phyloP scores from a whole-genome alignment of 106 monocot genomes.

The Dendrobium officinale region DNA sequence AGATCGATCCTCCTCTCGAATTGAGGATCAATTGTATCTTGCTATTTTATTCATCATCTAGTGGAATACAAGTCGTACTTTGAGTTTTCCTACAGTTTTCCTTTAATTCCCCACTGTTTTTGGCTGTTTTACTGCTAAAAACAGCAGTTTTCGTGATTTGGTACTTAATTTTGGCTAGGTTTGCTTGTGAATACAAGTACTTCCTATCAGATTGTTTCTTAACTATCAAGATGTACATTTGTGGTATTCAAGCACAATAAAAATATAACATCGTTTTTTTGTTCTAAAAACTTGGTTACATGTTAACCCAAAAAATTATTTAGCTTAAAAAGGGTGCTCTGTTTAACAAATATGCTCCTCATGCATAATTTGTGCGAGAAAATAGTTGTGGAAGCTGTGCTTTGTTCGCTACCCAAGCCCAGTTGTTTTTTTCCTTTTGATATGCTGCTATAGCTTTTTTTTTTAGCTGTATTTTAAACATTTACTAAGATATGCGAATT shows the following conservation, averaged over 20 bases:
- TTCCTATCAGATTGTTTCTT: constrained; percentile 1
- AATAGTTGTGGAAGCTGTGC: background rate
- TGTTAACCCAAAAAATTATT: background rate
- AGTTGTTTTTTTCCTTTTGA: background rate
- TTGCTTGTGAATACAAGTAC: no score
- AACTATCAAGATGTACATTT: background rate
- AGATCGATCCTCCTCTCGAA: no score
- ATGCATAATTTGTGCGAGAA: background rate
- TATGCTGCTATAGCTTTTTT: background rate
- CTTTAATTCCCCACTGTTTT: no score
- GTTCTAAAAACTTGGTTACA: background rate
- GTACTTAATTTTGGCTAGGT: no score
- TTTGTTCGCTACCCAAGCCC: background rate
- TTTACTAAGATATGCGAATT: background rate
- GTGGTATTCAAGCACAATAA: background rate
- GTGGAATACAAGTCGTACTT: no score
- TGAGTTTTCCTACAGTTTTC: no score
- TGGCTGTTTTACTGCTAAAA: no score
- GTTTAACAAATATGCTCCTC: background rate
- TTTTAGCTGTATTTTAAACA: background rate
- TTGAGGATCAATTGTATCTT: no score
- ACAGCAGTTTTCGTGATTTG: no score
- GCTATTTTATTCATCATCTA: no score
- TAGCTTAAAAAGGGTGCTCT: background rate
- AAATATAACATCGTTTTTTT: background rate